phyloP scores from a whole-genome alignment of 805 yeast species.

The Barnettozyma vustinii region DNA sequence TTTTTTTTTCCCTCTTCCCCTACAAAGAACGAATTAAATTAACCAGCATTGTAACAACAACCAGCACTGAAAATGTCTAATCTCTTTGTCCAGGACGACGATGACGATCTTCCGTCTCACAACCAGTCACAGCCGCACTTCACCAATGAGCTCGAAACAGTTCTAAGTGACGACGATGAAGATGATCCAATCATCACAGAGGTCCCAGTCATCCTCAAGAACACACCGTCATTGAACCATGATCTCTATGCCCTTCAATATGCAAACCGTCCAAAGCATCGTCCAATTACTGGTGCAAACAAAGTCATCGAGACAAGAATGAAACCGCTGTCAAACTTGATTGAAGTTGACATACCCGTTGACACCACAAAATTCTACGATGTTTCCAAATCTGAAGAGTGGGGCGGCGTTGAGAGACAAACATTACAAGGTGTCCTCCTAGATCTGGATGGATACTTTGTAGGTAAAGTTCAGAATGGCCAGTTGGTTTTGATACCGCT shows the following conservation, averaged over 20 bases:
- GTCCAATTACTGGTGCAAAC: slow-evolving; percentile 32
- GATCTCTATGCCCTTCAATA: slow-evolving; percentile 48
- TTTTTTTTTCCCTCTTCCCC: too few relatives aligned
- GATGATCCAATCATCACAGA: slow-evolving; percentile 53
- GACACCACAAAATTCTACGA: slow-evolving; percentile 68
- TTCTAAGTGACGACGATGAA: slow-evolving; percentile 16
- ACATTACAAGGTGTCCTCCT: slow-evolving; percentile 66
- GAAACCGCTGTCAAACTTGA: slow-evolving; percentile 55
- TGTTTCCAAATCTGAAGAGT: slow-evolving; percentile 51
- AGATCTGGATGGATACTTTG: slow-evolving; percentile 46
- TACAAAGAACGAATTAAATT: too few relatives aligned
- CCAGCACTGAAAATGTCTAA: slow-evolving; percentile 4
- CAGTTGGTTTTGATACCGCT: slow-evolving; percentile 62
- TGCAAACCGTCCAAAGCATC: slow-evolving; percentile 48
- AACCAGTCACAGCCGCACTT: neutral
- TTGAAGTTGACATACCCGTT: slow-evolving; percentile 76
- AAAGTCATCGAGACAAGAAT: slow-evolving; percentile 39
- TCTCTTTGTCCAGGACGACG: slow-evolving; percentile 9
- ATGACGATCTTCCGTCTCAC: slow-evolving; percentile 1
- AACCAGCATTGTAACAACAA: too few relatives aligned
- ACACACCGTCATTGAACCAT: slow-evolving; percentile 21
- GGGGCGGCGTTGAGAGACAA: slow-evolving; percentile 60
- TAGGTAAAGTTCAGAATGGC: slow-evolving; percentile 39
- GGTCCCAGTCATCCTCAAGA: slow-evolving; percentile 48
- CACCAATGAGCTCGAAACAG: neutral